Evolutionary conservation across 192 early-diverging fungal genomes (phyloP).

Genomic region (Coemansia sp.): DNA sequence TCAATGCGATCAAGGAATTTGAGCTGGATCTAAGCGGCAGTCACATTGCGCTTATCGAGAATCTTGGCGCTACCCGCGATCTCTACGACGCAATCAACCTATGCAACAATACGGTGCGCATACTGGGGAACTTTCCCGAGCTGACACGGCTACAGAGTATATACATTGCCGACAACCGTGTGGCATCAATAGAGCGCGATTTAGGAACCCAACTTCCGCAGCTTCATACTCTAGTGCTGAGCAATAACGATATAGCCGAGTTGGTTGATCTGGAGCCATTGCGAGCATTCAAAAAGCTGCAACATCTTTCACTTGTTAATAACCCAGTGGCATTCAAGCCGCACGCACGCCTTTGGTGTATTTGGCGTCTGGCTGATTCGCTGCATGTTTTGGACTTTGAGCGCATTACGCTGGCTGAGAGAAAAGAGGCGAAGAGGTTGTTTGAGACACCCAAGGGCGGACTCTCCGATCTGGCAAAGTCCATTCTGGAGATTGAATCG

Average conservation of each 20-base stretch:
- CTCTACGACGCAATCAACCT: slow-evolving; percentile 91
- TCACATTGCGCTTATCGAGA: slow-evolving; percentile 90
- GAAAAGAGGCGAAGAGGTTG: slow-evolving; percentile 71
- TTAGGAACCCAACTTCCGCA: slow-evolving; percentile 70
- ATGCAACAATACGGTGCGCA: slow-evolving; percentile 85
- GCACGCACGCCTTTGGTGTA: slow-evolving; percentile 80
- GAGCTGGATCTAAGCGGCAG: slow-evolving; percentile 87
- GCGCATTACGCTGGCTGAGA: slow-evolving; percentile 72
- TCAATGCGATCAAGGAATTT: slow-evolving; percentile 88
- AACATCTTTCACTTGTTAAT: slow-evolving; percentile 75
- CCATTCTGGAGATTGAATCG: slow-evolving; percentile 60
- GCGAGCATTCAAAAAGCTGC: slow-evolving; percentile 39
- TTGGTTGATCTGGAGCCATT: slow-evolving; percentile 85
- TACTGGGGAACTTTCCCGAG: slow-evolving; percentile 84
- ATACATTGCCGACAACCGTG: slow-evolving; percentile 86
- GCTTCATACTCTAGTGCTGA: slow-evolving; percentile 76
- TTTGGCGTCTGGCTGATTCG: slow-evolving; percentile 68
- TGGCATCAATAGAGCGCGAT: slow-evolving; percentile 72
- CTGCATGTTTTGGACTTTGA: slow-evolving; percentile 88
- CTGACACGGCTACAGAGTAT: slow-evolving; percentile 73
- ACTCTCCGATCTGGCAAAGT: slow-evolving; percentile 62
- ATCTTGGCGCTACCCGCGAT: slow-evolving; percentile 93
- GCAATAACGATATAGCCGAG: slow-evolving; percentile 82
- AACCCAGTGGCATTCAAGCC: slow-evolving; percentile 85
- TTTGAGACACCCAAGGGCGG: slow-evolving; percentile 70